A percentile compares a stretch with the other conserved stretches of the same genome.
Conservation (phyloP, 2,329 filamentous ascomycete genomes). For the Colletotrichum sp. region DNA sequence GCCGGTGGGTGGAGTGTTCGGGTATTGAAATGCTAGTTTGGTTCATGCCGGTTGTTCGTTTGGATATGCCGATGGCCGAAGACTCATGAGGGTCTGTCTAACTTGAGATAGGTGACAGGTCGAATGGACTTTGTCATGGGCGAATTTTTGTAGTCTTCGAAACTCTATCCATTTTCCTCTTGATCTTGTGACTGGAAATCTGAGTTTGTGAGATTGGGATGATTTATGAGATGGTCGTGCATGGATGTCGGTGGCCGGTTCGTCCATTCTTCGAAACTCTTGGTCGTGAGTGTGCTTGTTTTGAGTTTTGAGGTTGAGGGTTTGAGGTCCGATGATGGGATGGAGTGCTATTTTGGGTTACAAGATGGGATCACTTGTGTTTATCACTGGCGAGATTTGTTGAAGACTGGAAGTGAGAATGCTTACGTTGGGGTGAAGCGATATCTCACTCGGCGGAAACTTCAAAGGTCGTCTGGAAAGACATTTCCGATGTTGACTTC, state of each 20-base stretch:
- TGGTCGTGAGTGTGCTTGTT: not conserved
- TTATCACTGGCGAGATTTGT: not conserved
- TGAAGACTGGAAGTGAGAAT: not conserved
- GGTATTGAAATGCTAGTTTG: not conserved
- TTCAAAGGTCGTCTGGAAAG: no score
- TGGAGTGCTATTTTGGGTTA: not conserved
- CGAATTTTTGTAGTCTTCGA: fast-evolving
- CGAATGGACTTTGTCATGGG: fast-evolving
- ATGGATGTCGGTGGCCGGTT: not conserved
- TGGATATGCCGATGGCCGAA: not conserved
- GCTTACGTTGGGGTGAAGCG: no score
- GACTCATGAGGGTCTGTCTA: no score
- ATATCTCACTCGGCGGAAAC: no score
- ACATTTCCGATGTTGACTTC: no score
- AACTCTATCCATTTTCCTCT: not conserved
- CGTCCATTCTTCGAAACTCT: not conserved
- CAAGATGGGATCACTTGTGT: not conserved
- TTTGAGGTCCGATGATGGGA: not conserved
- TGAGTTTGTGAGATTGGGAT: not conserved
- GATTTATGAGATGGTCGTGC: not conserved
- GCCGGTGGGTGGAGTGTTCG: not conserved
- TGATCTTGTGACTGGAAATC: not conserved
- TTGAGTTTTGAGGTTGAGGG: not conserved
- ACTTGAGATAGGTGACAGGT: not conserved
- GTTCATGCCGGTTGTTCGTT: not conserved